Base-by-base conservation (phyloP, 2,329 filamentous ascomycete genomes). In the Microsporum canis region DNA sequence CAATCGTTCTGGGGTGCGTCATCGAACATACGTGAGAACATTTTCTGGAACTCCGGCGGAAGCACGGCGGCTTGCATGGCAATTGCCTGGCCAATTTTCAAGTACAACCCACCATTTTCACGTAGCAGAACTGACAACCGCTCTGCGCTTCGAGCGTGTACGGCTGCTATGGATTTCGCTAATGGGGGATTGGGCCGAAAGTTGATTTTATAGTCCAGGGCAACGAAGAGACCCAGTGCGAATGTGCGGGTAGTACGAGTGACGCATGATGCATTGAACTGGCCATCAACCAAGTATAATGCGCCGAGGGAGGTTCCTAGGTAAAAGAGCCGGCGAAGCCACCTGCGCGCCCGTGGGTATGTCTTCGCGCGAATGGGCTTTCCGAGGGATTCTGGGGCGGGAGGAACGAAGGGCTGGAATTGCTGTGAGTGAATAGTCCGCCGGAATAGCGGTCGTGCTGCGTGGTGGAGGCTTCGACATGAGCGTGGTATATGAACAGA, bases 51-150 rank as follows among this genome's bases (percentile, higher is more conserved):
- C 74, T 96, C 91, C 0, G 91, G 89, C 31, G 94, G 94, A 64
- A 99, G 77, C 31, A 97, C 86, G 0, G 92, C 92, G 66, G 88
- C 92, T 79, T 99, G 94, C 94, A 97, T 97, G 12, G 92, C 94
- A 66, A 99, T 92, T 3, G 94, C 94, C 79, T 99, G 94, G 0
- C 94, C 94, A 62, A 99, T 96, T 80, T 99, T 99, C 71, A 97
- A 80, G 71, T 97, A 99, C 17, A 99, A 76, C 0, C 94, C 94
- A 63, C 94, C 92, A 80, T 99, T 99, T 60, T 83, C 78, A 31
- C 89, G 82, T 66, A 97, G 80, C 64, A 99, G 77, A 34, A 92
- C 81, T 63, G 89, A 95, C 41, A 97, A 77, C 31, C 89, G 82
- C 76, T 91, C 84, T 0, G 94, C 94, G 70, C 88, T 95, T 63